phyloP scores from a whole-genome alignment of 768 basidiomycete genomes.

The Leccinum pellstonianum region DNA sequence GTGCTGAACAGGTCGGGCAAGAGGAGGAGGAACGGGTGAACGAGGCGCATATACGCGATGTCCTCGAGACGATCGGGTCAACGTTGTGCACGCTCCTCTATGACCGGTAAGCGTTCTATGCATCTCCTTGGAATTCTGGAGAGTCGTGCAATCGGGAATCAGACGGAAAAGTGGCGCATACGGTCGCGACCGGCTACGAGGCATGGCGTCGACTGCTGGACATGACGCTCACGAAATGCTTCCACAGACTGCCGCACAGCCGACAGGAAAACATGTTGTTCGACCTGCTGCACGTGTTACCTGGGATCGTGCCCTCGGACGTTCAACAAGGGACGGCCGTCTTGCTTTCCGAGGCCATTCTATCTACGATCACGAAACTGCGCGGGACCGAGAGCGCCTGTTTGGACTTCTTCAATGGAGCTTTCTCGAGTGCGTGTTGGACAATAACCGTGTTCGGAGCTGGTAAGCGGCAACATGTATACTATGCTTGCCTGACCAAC shows the following conservation, averaged over 20 bases:
- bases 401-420: slow-evolving; percentile 63
- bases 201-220: slow-evolving; percentile 86
- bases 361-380: slow-evolving; percentile 83
- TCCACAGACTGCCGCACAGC: slow-evolving; percentile 77
- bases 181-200: slow-evolving; percentile 68
- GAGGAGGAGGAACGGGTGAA: slow-evolving; percentile 37
- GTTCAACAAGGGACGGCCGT: slow-evolving; percentile 72
- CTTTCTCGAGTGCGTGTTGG: slow-evolving; percentile 71
- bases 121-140: slow-evolving; percentile 49
- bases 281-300: slow-evolving; percentile 83
- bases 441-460: slow-evolving; percentile 71
- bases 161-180: slow-evolving; percentile 72
- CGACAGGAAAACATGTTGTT: slow-evolving; percentile 86
- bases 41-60: slow-evolving; percentile 50
- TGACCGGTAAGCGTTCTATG: slow-evolving; percentile 55
- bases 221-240: slow-evolving; percentile 83
- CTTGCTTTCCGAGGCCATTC: slow-evolving; percentile 25
- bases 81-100: slow-evolving; percentile 75
- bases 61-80: slow-evolving; percentile 74
- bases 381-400: slow-evolving; percentile 68
- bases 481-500: slow-evolving; percentile 84
- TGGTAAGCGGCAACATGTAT: slow-evolving; percentile 85
- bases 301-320: slow-evolving; percentile 64
- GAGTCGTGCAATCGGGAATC: slow-evolving; percentile 83
- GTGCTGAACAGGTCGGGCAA: slow-evolving; percentile 8